Percentiles rank a stretch among this genome's conserved stretches.
phyloP scores from a whole-genome alignment of 1,284 basidiomycete species.

The Pseudozyma tsukubaensis region DNA sequence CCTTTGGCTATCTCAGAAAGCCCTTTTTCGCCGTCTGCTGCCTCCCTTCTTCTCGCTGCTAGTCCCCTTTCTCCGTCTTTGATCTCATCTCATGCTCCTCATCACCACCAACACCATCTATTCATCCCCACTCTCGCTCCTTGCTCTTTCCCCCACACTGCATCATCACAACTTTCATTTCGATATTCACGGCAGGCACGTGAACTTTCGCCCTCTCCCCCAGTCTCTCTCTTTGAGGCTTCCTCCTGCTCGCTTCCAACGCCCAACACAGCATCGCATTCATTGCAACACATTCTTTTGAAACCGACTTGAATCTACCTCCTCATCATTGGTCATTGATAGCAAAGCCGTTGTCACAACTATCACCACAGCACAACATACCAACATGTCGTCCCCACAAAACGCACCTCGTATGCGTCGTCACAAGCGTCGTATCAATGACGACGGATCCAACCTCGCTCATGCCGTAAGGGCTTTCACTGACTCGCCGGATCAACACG shows the following conservation, averaged over 20 bases:
- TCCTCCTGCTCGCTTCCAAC: neutral
- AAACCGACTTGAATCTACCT: neutral
- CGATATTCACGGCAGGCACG: constrained; percentile 39
- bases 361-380: neutral
- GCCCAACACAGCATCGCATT: constrained; percentile 1
- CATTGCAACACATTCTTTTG: neutral
- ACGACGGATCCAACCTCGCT: constrained; percentile 39
- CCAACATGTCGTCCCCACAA: constrained; percentile 23
- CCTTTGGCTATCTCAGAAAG: no score
- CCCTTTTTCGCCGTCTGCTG: neutral
- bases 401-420: constrained; percentile 47
- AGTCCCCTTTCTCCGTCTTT: constrained; percentile 6
- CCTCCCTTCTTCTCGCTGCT: neutral
- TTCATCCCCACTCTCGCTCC: neutral
- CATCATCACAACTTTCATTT: constrained; percentile 11
- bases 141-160: neutral
- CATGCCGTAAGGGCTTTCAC: constrained; percentile 32
- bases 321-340: neutral
- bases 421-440: constrained; percentile 54
- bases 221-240: neutral
- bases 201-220: constrained; percentile 2
- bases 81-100: neutral
- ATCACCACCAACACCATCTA: constrained; percentile 16
- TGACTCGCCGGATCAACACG: constrained; percentile 13
- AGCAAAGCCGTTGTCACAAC: neutral